phyloP scores from a whole-genome alignment of 225 moss, liverwort and hornwort species.

The Neckera pumila region DNA sequence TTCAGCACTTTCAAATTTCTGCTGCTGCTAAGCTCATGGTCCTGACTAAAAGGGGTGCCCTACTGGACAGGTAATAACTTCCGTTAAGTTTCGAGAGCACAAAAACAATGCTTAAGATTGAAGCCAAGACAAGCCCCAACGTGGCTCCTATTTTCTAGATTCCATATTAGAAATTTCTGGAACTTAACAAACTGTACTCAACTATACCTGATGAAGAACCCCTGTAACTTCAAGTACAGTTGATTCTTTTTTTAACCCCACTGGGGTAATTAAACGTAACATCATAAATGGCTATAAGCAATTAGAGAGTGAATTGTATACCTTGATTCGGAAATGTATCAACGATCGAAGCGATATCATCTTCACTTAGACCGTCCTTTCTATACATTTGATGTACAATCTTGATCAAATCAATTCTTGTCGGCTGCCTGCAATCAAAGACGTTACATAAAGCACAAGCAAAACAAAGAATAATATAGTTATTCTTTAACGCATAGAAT shows the following conservation, averaged over 20 bases:
- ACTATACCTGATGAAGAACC: not conserved
- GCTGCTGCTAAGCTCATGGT: not conserved
- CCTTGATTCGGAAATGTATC: conserved; percentile 97
- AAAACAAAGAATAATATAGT: not conserved
- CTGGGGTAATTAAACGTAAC: not conserved
- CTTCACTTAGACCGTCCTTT: conserved; percentile 56
- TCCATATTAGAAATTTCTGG: not conserved
- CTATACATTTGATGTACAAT: conserved; percentile 83
- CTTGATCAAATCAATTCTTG: conserved; percentile 78
- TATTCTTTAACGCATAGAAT: not conserved
- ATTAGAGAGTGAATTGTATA: not conserved
- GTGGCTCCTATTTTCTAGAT: not conserved
- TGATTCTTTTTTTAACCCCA: not conserved
- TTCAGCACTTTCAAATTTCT: not conserved
- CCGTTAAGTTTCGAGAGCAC: not conserved
- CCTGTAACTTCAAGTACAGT: not conserved
- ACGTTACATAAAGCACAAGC: not conserved
- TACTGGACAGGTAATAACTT: too few relatives aligned
- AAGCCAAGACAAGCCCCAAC: not conserved
- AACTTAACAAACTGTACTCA: not conserved
- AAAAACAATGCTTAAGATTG: not conserved
- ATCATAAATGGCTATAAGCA: not conserved
- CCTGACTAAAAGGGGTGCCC: not conserved
- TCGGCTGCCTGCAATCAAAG: conserved; percentile 66
- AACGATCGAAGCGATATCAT: conserved; percentile 52